These are phyloP conservation scores for Candida loeiensis DNA, from an alignment of 805 yeast genomes.

Conservation along the genomic window DNA sequence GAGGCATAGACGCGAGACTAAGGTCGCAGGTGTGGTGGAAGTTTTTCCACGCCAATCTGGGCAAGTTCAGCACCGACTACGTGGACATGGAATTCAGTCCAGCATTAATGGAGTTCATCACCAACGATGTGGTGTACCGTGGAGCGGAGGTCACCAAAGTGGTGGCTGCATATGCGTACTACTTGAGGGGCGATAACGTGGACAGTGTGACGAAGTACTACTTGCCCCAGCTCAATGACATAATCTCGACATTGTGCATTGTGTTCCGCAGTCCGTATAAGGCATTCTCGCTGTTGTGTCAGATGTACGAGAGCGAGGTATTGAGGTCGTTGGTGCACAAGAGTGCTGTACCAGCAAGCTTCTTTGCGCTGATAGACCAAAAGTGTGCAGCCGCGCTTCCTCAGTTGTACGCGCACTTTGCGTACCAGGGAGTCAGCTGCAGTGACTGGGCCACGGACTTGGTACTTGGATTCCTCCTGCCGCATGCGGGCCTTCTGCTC, in stretches of 20 bases:
- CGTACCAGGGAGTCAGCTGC: conserved; percentile 38
- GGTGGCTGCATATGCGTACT: conserved; percentile 7
- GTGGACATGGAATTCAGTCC: conserved; percentile 3
- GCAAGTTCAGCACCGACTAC: conserved; percentile 4
- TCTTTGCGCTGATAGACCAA: conserved; percentile 38
- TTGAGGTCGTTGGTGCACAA: conserved; percentile 12
- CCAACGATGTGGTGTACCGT: conserved; percentile 4
- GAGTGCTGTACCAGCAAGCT: conserved; percentile 3
- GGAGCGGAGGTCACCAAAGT: conserved; percentile 6
- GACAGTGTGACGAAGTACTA: conserved; percentile 20
- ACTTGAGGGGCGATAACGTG: conserved; percentile 7
- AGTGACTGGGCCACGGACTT: conserved; percentile 39
- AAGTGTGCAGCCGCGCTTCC: conserved; percentile 42
- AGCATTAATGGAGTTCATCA: conserved; percentile 1
- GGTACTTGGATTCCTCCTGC: conserved; percentile 43
- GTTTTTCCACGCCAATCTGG: conserved; percentile 8
- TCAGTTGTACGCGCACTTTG: conserved; percentile 49
- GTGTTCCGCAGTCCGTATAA: conserved; percentile 28
- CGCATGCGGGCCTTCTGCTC: conserved; percentile 41
- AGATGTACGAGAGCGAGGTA: conserved; percentile 33
- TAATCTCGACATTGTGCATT: conserved; percentile 42
- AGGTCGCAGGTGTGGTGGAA: conserved; percentile 52
- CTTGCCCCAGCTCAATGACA: conserved; percentile 31
- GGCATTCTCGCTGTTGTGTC: conserved; percentile 39
- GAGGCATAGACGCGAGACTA: conserved; percentile 20